Evolutionary conservation across 139 green algal species (phyloP).

Genomic region (Trebouxia sp.): DNA sequence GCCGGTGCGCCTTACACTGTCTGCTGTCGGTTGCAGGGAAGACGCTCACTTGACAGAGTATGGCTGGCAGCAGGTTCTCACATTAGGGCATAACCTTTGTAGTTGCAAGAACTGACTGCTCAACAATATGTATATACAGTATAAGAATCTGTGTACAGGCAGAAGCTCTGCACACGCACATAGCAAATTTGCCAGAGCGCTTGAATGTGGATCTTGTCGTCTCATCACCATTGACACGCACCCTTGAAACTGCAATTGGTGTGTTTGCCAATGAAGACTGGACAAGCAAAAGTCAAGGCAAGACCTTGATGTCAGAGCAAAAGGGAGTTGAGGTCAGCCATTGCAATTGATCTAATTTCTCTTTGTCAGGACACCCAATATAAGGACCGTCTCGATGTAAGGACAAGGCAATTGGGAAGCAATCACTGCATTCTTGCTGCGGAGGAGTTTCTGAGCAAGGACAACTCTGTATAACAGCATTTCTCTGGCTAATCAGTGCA

Average conservation of each 20-base stretch:
- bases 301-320: conserved; percentile 49
- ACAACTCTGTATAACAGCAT: too few species aligned
- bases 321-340: not conserved
- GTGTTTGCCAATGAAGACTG: conserved; percentile 41
- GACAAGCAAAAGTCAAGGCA: conserved; percentile 1
- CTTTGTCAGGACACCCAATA: too few species aligned
- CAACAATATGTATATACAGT: too few species aligned
- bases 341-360: too few species aligned
- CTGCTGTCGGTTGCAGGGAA: too few species aligned
- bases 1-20: too few species aligned
- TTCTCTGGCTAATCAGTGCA: too few species aligned
- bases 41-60: conserved; percentile 57
- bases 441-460: too few species aligned
- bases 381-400: too few species aligned
- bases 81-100: not conserved
- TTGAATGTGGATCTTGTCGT: conserved; percentile 54
- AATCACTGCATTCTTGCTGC: too few species aligned
- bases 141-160: conserved; percentile 30
- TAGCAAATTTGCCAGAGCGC: conserved; percentile 7
- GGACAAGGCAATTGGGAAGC: too few species aligned
- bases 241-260: conserved; percentile 56
- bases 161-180: conserved; percentile 37
- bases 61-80: conserved; percentile 45
- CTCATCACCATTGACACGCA: conserved; percentile 50
- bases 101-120: not conserved